Percentiles rank a stretch among this genome's conserved stretches.
These are phyloP conservation scores for Nemania abortiva DNA, from an alignment of 2,329 filamentous ascomycete genomes.

Conservation along the genomic window DNA sequence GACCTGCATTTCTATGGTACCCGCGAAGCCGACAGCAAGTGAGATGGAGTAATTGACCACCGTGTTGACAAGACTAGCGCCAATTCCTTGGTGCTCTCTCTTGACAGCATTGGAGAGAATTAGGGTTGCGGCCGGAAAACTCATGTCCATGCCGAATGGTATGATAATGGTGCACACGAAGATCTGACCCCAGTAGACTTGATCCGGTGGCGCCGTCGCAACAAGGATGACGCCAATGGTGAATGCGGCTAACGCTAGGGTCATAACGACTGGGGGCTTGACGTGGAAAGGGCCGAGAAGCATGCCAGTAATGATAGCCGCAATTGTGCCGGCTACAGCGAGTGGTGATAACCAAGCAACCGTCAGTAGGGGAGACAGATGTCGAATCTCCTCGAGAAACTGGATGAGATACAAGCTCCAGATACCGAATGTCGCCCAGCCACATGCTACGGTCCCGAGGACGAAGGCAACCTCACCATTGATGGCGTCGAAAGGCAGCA, in stretches of 20 bases:
- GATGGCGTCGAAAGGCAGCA: constrained; percentile 64
- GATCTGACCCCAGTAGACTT: constrained; percentile 66
- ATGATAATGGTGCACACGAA: constrained; percentile 63
- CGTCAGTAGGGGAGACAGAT: constrained; percentile 50
- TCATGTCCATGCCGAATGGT: constrained; percentile 68
- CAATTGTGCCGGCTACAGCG: constrained; percentile 51
- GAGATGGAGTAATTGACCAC: constrained; percentile 70
- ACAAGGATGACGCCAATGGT: constrained; percentile 44
- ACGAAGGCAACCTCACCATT: constrained; percentile 62
- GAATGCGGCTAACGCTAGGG: constrained; percentile 46
- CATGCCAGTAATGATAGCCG: constrained; percentile 45
- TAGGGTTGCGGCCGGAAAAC: constrained; percentile 65
- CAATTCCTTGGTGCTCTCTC: constrained; percentile 51
- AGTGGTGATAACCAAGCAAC: constrained; percentile 52
- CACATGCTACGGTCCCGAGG: constrained; percentile 59
- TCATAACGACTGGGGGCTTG: constrained; percentile 46
- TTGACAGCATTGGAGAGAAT: constrained; percentile 59
- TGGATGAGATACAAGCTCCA: constrained; percentile 58
- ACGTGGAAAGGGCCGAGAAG: constrained; percentile 45
- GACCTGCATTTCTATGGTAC: constrained; percentile 54
- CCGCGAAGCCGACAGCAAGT: constrained; percentile 66
- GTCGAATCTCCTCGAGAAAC: constrained; percentile 54
- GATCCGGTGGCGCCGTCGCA: constrained; percentile 56
- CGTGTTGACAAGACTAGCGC: constrained; percentile 63
- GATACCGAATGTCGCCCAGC: constrained; percentile 60